Evolutionary conservation across 2,329 filamentous ascomycete genomes (phyloP), one percentile per base, ranked within the genome.

Genomic region (Colletotrichum liaoningense): DNA sequence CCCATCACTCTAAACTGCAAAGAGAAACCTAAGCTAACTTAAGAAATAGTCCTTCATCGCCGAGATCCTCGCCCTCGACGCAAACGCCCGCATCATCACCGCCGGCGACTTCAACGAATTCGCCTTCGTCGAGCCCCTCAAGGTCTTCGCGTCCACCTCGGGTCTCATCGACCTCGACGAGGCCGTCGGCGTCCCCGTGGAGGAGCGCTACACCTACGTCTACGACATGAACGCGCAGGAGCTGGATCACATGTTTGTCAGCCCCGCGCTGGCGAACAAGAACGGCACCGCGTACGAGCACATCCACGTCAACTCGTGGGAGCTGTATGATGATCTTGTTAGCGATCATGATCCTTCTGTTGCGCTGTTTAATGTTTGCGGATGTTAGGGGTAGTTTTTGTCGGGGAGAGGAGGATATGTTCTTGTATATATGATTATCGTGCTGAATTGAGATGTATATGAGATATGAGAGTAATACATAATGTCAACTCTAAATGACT

Each of bases 91-190:
- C 28, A 80, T 94, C 75, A 86, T 94, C 72, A 83, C 86, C 2
- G 88, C 89, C 0, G 93, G 93, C 30, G 93, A 94, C 82, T 94
- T 92, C 79, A 94, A 94, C 84, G 93, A 94, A 80, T 94, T 93
- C 79, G 79, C 87, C 5, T 91, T 91, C 74, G 91, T 91, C 11
- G 78, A 86, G 79, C 92, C 92, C 1, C 80, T 94, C 62, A 79
- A 85, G 73, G 83, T 82, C 1, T 93, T 94, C 75, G 78, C 83
- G 1, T 74, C 80, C 4, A 83, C 86, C 24, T 92, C 90, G 0
- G 87, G 88, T 2, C 83, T 94, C 58, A 76, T 85, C 42, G 91
- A 94, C 75, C 82, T 93, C 1, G 92, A 94, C 76, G 90, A 88
- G 5, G 89, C 88, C 0, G 87, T 84, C 5, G 84, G 83, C 5